phyloP scores from a whole-genome alignment of 257 asterid genomes.

The Penstemon eatonii region DNA sequence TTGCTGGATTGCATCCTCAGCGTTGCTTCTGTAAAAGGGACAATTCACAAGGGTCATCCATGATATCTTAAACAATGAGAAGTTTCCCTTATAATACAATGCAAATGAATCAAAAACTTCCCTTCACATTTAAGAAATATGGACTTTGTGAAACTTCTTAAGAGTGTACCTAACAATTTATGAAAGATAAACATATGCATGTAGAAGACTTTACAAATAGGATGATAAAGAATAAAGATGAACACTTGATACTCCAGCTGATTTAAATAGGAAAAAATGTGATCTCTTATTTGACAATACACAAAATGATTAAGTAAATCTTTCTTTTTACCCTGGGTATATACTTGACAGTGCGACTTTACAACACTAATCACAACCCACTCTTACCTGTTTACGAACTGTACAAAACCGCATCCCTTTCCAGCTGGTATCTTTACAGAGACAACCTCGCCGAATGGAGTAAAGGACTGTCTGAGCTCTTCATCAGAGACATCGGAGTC shows the following conservation, averaged over 20 bases:
- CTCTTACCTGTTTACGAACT: slow-evolving; percentile 47
- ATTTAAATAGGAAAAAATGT: not conserved
- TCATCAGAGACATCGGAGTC: slow-evolving; percentile 92
- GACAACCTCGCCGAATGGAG: slow-evolving; percentile 78
- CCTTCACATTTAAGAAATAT: not conserved
- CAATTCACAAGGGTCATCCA: slow-evolving; percentile 16
- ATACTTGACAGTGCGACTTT: not conserved
- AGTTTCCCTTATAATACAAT: not conserved
- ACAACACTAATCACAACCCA: slow-evolving; percentile 12
- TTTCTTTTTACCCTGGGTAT: not conserved
- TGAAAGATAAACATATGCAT: not conserved
- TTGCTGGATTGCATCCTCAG: slow-evolving; percentile 57
- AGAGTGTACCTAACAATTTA: no score
- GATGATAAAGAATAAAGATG: no score
- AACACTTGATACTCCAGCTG: no score
- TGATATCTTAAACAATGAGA: not conserved
- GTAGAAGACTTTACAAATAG: no score
- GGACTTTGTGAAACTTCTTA: no score
- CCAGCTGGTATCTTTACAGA: slow-evolving; percentile 94
- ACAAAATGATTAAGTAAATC: not conserved
- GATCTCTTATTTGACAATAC: not conserved
- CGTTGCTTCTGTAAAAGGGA: slow-evolving; percentile 42
- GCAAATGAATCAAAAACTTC: not conserved
- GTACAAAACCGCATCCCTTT: slow-evolving; percentile 98
- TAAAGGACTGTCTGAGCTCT: slow-evolving; percentile 72